Evolutionary conservation across 2,329 filamentous ascomycete genomes (phyloP).

Genomic region (Aspergillus versicolor): DNA sequence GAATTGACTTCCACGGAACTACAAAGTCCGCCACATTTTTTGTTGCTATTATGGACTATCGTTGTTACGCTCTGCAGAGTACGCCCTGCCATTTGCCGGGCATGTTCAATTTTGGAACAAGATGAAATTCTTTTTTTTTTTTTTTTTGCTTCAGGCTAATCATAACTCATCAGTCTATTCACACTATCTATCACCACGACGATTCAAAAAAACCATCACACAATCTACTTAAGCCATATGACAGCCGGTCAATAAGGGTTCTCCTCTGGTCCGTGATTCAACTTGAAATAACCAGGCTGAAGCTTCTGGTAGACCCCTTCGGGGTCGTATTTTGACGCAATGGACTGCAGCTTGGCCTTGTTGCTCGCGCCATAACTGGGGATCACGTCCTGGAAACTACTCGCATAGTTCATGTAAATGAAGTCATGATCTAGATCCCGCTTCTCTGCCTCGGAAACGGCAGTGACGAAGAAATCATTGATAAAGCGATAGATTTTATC

Average conservation of each 20-base stretch:
- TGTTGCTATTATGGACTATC: too few relatives aligned
- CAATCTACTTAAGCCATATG: not conserved
- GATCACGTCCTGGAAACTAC: conserved; percentile 44
- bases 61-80: too few relatives aligned
- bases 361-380: conserved; percentile 44
- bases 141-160: not conserved
- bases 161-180: not conserved
- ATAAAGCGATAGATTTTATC: conserved; percentile 24
- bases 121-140: not conserved
- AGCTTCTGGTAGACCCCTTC: conserved; percentile 40
- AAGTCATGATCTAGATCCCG: conserved; percentile 13
- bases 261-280: conserved; percentile 17
- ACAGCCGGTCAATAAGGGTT: not conserved
- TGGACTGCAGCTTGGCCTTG: conserved; percentile 26
- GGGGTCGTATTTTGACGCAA: conserved; percentile 44
- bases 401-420: conserved; percentile 52
- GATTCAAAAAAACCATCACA: not conserved
- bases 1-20: not conserved
- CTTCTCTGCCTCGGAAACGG: conserved; percentile 30
- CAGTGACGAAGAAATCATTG: conserved; percentile 25
- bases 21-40: too few relatives aligned
- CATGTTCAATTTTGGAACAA: not conserved
- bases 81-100: not conserved
- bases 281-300: conserved; percentile 47
- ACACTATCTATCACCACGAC: not conserved